Evolutionary conservation across 2,329 filamentous ascomycete genomes (phyloP).

Genomic region (Trichoderma gracile): DNA sequence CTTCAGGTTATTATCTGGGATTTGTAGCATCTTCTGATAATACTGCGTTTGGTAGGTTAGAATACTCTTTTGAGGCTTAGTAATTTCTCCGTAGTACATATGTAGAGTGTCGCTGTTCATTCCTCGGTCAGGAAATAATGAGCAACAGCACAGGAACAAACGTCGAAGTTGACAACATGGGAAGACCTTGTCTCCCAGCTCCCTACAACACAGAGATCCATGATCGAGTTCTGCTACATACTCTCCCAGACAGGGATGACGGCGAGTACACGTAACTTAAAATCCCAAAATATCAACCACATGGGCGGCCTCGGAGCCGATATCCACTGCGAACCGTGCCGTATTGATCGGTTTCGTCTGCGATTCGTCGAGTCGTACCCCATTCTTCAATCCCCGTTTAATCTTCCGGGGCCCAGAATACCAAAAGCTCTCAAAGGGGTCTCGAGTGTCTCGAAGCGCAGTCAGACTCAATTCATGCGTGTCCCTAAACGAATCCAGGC

Average conservation of each 20-base stretch:
- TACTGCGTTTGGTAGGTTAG: too few relatives aligned
- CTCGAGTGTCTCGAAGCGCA: not conserved
- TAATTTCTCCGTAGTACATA: too few relatives aligned
- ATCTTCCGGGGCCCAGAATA: conserved; percentile 1
- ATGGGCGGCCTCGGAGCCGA: not conserved
- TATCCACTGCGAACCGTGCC: conserved; percentile 14
- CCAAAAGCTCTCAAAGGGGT: not conserved
- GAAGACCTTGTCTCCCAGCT: not conserved
- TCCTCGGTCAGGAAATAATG: not conserved
- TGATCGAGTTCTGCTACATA: not conserved
- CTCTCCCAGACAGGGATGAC: not conserved
- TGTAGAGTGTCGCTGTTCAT: too few relatives aligned
- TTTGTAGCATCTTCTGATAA: too few relatives aligned
- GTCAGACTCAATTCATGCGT: not conserved
- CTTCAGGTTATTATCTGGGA: too few relatives aligned
- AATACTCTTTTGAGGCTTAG: too few relatives aligned
- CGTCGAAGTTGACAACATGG: too few relatives aligned
- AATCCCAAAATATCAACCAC: not conserved
- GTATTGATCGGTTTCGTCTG: not conserved
- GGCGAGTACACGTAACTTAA: conserved; percentile 1
- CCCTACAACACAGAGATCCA: not conserved
- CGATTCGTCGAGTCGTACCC: not conserved
- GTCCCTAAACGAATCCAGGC: too few relatives aligned
- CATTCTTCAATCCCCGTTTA: not conserved
- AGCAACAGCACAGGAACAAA: not conserved